Evolutionary conservation across 345 rosid species (phyloP), one percentile per base, ranked within the genome.

Genomic region (Brassica nigra): DNA sequence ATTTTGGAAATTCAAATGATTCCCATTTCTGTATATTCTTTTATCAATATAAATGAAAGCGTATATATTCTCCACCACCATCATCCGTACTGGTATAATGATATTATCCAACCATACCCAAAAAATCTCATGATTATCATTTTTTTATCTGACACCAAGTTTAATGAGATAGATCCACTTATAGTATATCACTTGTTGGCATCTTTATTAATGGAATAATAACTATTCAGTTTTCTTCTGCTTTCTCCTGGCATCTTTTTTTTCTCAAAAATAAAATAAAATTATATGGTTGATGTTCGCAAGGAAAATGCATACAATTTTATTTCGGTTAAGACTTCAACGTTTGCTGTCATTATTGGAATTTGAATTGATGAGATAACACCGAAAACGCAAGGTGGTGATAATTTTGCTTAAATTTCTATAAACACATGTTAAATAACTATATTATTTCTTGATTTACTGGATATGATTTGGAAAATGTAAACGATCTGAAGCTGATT

Each of bases 101-200:
- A 52, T n/a, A 52, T 5, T 52, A 52, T n/a, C 57, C 18, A 52
- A 68, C 66, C 62, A 70, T 62, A 57, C 68, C 68, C 8, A 75
- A 37, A 65, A 23, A 64, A 76, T 39, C 76, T 27, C 76, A 76
- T 66, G 74, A 71, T 58, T 76, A 10, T 71, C 39, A 2, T 9
- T 81, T 80, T 44, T 76, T 39, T 20, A 55, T 76, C 80, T 81
- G 83, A 71, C 80, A 81, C 77, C 77, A 81, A 76, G 68, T 70
- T 71, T 42, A 8, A 52, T 18, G 36, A 75, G 76, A 70, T 80
- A 58, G 52, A 80, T 76, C 68, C 33, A 55, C 73, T 70, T 75
- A 54, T 57, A 70, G 79, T 55, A 57, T 55, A 70, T 63, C 71
- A 66, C 12, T 72, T 66, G 62, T 66, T 39, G 27, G 37, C 62